Evolutionary conservation across 306 rosid species (phyloP).

Genomic region (Prunus persica): DNA sequence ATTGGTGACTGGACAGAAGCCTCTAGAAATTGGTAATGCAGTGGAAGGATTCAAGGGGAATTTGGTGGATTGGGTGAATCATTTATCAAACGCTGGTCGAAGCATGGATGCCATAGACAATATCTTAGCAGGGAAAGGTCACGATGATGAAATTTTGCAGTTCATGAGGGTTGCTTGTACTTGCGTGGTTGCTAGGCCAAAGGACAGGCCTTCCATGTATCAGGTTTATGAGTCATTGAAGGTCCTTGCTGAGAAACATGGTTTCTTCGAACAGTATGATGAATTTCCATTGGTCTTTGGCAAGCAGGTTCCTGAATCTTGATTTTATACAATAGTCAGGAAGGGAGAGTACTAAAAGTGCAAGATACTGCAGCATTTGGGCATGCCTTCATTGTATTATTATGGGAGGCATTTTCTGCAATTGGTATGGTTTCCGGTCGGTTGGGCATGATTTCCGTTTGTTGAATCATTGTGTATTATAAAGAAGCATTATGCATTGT

Average conservation of each 20-base stretch:
- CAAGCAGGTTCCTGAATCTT: constrained; percentile 25
- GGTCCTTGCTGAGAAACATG: constrained; percentile 44
- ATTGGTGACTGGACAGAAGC: constrained; percentile 51
- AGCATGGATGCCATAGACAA: constrained; percentile 40
- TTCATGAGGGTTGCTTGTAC: constrained; percentile 43
- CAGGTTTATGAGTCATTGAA: constrained; percentile 50
- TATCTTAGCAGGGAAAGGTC: constrained; percentile 42
- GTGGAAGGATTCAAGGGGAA: constrained; percentile 49
- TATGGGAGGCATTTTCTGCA: neutral
- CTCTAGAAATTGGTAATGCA: constrained; percentile 33
- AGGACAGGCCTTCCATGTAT: constrained; percentile 57
- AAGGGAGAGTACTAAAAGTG: constrained; percentile 5
- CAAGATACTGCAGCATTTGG: constrained; percentile 8
- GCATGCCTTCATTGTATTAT: neutral
- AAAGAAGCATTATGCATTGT: constrained; percentile 21
- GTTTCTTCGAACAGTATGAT: constrained; percentile 47
- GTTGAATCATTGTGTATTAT: constrained; percentile 17
- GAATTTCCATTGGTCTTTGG: constrained; percentile 36
- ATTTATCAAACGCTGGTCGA: constrained; percentile 35
- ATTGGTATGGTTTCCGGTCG: constrained; percentile 11
- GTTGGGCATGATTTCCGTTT: constrained; percentile 2
- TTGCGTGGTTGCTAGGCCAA: constrained; percentile 53
- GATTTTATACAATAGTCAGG: constrained; percentile 15
- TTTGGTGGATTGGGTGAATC: constrained; percentile 52
- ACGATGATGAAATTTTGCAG: constrained; percentile 49